Base-by-base conservation (phyloP, 2,329 filamentous ascomycete species). In the Delphinella strobiligena region DNA sequence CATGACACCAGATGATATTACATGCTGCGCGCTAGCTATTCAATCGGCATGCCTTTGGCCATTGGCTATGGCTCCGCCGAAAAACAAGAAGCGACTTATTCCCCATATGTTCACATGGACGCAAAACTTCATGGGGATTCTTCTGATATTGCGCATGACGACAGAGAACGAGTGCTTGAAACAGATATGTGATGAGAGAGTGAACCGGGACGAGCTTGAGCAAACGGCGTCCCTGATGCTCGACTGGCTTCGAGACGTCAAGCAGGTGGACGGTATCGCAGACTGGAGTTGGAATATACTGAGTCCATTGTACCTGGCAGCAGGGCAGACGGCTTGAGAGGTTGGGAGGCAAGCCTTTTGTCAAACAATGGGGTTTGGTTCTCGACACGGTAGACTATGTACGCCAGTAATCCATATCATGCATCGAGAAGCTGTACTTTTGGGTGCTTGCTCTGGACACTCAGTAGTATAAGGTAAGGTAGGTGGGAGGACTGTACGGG, bases 71-170 rank as follows among this genome's bases (percentile, higher is more conserved):
- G 68, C 71, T 5, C 74, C 75, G 0, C 64, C 70, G 1, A 70
- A 69, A 45, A 61, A 67, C 38, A 69, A 69, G 52, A 80, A 79
- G 54, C 61, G 74, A 27, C 61, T 79, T 4, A 58, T 79, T 1
- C 74, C 75, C 1, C 69, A 71, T 41, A 49, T 73, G 1, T 78
- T 76, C 50, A 72, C 74, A 39, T 79, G 75, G 69, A 74, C 72
- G 7, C 74, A 78, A 47, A 76, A 75, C 44, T 63, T 79, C 31
- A 62, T 79, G 33, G 70, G 70, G 3, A 69, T 77, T 17, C 58
- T 80, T 17, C 49, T 79, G 34, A 60, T 79, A 14, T 51, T 79
- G 27, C 68, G 74, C 32, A 60, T 78, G 46, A 70, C 69, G 10
- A 62, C 61, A 14, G 67, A 71, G 41, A 67, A 72, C 33, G 63